These are phyloP conservation scores for Crithidia mellificae DNA, from an alignment of 208 protist species.

Conservation along the genomic window DNA sequence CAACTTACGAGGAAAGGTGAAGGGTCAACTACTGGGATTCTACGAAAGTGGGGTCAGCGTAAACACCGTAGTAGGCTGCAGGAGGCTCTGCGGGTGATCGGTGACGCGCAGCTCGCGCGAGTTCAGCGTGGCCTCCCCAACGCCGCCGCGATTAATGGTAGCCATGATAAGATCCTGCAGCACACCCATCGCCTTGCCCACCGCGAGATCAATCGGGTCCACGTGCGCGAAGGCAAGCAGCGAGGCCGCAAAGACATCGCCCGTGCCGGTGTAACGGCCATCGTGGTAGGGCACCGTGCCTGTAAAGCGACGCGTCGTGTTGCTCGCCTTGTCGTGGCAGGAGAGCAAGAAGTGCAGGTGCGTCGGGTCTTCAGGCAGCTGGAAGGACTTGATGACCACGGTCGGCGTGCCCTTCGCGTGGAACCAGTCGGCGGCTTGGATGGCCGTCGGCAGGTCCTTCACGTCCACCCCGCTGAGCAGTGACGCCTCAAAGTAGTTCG, in stretches of 20 bases:
- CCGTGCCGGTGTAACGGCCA: constrained; percentile 87
- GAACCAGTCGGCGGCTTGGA: constrained; percentile 78
- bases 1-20: no score
- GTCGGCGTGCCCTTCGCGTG: constrained; percentile 63
- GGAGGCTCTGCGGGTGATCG: constrained; percentile 43
- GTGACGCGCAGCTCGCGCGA: constrained; percentile 80
- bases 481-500: constrained; percentile 95
- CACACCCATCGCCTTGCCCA: constrained; percentile 82
- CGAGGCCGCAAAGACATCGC: constrained; percentile 80
- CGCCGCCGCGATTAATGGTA: constrained; percentile 56
- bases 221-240: constrained; percentile 70
- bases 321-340: constrained; percentile 17
- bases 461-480: constrained; percentile 72
- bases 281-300: constrained; percentile 72
- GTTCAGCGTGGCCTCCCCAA: constrained; percentile 48
- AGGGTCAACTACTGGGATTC: not conserved
- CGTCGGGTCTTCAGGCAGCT: constrained; percentile 34
- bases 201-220: constrained; percentile 53
- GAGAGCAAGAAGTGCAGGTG: constrained; percentile 72
- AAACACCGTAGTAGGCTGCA: constrained; percentile 47
- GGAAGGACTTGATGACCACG: constrained; percentile 90
- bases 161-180: constrained; percentile 81
- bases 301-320: constrained; percentile 47
- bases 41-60: constrained; percentile 43
- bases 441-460: constrained; percentile 53